Percentiles rank a stretch among this genome's conserved stretches.
Evolutionary conservation across 768 basidiomycete genomes (phyloP).

Genomic region (Suillus discolor): DNA sequence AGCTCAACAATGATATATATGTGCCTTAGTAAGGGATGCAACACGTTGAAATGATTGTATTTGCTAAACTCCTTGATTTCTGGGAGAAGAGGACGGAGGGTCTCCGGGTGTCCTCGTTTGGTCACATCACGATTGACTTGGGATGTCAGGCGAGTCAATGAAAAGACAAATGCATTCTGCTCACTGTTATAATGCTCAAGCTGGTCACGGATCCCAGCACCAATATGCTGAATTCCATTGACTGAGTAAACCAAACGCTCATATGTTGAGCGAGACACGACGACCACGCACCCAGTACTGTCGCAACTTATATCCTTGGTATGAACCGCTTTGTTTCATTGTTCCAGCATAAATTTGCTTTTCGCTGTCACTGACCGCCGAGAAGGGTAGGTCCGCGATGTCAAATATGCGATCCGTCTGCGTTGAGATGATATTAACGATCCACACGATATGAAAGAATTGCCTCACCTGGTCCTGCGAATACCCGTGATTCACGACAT

Average conservation of each 20-base stretch:
- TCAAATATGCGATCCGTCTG: slow-evolving; percentile 52
- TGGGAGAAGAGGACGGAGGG: slow-evolving; percentile 50
- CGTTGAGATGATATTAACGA: background rate
- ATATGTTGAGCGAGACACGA: background rate
- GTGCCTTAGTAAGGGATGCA: slow-evolving; percentile 51
- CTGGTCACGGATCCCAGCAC: slow-evolving; percentile 63
- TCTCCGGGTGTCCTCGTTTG: slow-evolving; percentile 50
- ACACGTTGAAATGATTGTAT: slow-evolving; percentile 53
- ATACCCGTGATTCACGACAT: slow-evolving; percentile 42
- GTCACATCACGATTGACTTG: slow-evolving; percentile 54
- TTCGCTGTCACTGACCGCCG: slow-evolving; percentile 42
- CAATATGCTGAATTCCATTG: slow-evolving; percentile 50
- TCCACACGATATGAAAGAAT: background rate
- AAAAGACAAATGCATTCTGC: slow-evolving; percentile 17
- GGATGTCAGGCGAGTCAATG: background rate
- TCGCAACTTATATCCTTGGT: slow-evolving; percentile 55
- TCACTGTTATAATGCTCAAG: slow-evolving; percentile 65
- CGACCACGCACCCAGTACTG: slow-evolving; percentile 45
- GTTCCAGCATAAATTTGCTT: slow-evolving; percentile 42
- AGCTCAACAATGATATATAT: background rate
- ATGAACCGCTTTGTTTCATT: slow-evolving; percentile 49
- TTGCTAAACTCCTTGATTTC: slow-evolving; percentile 53
- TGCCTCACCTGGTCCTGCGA: slow-evolving; percentile 36
- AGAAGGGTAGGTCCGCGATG: slow-evolving; percentile 50
- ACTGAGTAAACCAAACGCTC: background rate